Evolutionary conservation across 129 eudicot genomes (phyloP), one percentile per base, ranked within the genome.

Genomic region (Chrysanthemum seticuspe): DNA sequence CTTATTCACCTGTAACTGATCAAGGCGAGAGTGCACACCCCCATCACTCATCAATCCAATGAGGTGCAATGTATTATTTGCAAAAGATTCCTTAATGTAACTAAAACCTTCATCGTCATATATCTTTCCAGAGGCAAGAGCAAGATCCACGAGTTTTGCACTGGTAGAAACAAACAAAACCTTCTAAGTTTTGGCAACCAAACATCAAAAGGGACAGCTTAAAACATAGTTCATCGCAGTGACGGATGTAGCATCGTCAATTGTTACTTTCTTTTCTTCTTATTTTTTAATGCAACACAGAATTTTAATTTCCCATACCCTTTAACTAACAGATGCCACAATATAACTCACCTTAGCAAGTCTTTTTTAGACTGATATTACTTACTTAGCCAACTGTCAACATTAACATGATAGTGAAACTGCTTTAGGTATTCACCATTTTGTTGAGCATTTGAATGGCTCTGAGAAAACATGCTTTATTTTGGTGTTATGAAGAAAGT

Each of bases 21-120:
- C 98, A 62, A 94, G 82, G 27, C 98, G 86, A 40, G 98, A 94
- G 78, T 94, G 98, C 27, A 94, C 98, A 52, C 97, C 98, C 10
- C 98, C 98, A 74, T 94, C 97, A 69, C 98, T 94, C 79, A 94
- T 25, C 57, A 94, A 66, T n/a, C 98, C 97, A 81, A 94, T 81
- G 19, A 94, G 98, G 79, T 94, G 98, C 70, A 94, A 77, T 21
- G 97, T 93, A 75, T 85, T 85, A 8, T 67, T 82, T n/a, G 62
- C 84, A 63, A 93, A 93, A 50, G 85, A 93, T 47, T 85, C 89
- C 74, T 86, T 85, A 44, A 93, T 86, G 81, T 90, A 93, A 3
- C 79, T 87, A 58, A 94, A 94, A 13, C 97, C 98, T 77, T 90
- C 98, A 49, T 86, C 98, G 0, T 94, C 89, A 4, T 70, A 94